phyloP scores from a whole-genome alignment of 805 yeast species.

The Phaffomyces opuntiae region DNA sequence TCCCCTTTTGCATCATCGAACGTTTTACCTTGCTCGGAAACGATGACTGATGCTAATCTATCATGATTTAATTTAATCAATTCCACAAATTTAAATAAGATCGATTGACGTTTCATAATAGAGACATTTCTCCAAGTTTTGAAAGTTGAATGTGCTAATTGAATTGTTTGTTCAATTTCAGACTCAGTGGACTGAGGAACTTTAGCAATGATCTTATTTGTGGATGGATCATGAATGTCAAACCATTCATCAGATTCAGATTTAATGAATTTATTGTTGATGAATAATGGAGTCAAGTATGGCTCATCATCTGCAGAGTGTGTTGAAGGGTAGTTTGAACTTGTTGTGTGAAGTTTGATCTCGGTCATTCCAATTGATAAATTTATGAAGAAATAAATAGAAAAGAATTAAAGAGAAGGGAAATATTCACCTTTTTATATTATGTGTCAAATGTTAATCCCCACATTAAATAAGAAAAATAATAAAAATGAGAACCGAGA shows the following conservation, averaged over 20 bases:
- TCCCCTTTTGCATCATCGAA: slow-evolving; percentile 73
- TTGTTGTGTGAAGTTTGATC: too few relatives aligned
- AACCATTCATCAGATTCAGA: slow-evolving; percentile 51
- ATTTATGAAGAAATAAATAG: too few relatives aligned
- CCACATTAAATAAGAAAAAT: too few relatives aligned
- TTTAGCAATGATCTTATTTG: slow-evolving; percentile 54
- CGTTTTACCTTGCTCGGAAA: slow-evolving; percentile 72
- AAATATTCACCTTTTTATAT: too few relatives aligned
- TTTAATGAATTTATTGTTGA: slow-evolving; percentile 39
- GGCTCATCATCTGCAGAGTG: slow-evolving; percentile 28
- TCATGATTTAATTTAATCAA: slow-evolving; percentile 62
- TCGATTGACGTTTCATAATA: slow-evolving; percentile 48
- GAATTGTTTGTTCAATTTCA: slow-evolving; percentile 60
- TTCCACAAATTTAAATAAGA: slow-evolving; percentile 62
- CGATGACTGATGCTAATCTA: slow-evolving; percentile 54
- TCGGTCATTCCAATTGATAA: too few relatives aligned
- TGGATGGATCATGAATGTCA: slow-evolving; percentile 72
- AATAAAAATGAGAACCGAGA: too few relatives aligned
- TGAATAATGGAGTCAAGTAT: slow-evolving; percentile 43
- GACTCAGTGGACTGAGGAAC: slow-evolving; percentile 68
- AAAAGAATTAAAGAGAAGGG: too few relatives aligned
- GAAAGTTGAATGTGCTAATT: slow-evolving; percentile 56
- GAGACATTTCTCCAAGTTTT: slow-evolving; percentile 42
- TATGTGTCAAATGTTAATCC: too few relatives aligned
- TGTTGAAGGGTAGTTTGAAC: too few relatives aligned